Conservation (phyloP, 495 filamentous ascomycete genomes). For the Tuber microsphaerosporum region DNA sequence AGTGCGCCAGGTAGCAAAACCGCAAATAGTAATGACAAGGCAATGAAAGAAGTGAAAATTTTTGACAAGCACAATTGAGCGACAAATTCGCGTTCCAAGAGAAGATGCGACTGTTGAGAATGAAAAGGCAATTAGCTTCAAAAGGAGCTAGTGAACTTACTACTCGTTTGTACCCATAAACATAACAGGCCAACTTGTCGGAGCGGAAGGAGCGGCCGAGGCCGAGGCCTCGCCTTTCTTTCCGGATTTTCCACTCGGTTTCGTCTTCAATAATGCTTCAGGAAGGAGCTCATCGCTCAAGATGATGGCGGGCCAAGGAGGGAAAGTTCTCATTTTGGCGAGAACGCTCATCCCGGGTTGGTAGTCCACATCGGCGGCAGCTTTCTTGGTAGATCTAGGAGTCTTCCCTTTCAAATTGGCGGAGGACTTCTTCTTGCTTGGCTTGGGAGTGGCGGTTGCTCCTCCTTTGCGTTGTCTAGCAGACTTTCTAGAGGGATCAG, state of each 20-base stretch:
- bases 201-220: conserved; percentile 1
- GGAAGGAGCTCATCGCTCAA: conserved; percentile 38
- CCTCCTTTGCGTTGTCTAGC: conserved; percentile 5
- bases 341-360: conserved; percentile 34
- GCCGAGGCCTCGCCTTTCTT: conserved; percentile 23
- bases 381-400: conserved; percentile 26
- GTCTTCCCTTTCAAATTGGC: conserved; percentile 37
- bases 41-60: conserved; percentile 7
- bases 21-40: conserved; percentile 11
- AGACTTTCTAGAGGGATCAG: conserved; percentile 19
- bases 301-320: conserved; percentile 40
- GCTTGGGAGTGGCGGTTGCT: conserved; percentile 22
- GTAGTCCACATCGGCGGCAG: conserved; percentile 34
- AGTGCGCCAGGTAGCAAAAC: conserved; percentile 7
- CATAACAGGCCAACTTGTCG: conserved; percentile 34
- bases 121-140: conserved; percentile 9
- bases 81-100: neutral
- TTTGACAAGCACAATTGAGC: conserved; percentile 8
- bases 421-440: conserved; percentile 36
- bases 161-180: conserved; percentile 41
- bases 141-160: conserved; percentile 23
- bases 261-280: conserved; percentile 29
- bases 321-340: conserved; percentile 41
- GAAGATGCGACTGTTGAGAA: conserved; percentile 10
- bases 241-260: conserved; percentile 24